phyloP scores from a whole-genome alignment of 202 grass and related monocot genomes.

The Miscanthus sacchariflorus region DNA sequence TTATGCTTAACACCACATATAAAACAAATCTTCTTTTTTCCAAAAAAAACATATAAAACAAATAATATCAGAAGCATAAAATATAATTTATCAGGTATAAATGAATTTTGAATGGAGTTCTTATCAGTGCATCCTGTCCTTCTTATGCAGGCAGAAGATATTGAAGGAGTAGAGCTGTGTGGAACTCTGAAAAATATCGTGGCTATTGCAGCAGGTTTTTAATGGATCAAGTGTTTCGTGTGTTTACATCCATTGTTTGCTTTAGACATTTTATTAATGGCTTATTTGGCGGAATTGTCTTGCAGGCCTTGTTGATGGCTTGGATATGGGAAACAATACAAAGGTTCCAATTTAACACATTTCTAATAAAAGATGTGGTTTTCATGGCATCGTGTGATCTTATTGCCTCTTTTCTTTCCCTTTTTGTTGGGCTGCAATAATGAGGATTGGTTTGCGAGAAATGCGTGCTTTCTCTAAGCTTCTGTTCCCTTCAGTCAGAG shows the following conservation, averaged over 20 bases:
- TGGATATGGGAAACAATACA: constrained; percentile 99
- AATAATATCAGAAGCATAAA: not conserved
- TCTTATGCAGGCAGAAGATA: constrained; percentile 82
- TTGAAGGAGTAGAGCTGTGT: constrained; percentile 96
- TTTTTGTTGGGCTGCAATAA: constrained; percentile 85
- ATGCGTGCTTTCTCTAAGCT: constrained; percentile 94
- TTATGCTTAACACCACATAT: not conserved
- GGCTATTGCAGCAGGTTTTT: constrained; percentile 94
- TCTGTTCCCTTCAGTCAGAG: constrained; percentile 85
- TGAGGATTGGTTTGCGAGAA: constrained; percentile 93
- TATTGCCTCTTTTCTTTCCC: not conserved
- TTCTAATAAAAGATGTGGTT: constrained; percentile 1
- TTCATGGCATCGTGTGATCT: constrained; percentile 6
- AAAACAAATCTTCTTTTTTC: not conserved
- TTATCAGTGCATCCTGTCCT: not conserved
- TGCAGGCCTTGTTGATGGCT: constrained; percentile 93
- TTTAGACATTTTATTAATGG: constrained; percentile 26
- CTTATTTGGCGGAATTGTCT: constrained; percentile 29
- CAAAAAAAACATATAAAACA: not conserved
- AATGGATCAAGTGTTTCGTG: not conserved
- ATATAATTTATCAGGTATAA: not conserved
- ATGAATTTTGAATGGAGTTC: not conserved
- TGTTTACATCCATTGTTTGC: constrained; percentile 20
- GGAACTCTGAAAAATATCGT: constrained; percentile 97
- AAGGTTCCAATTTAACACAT: constrained; percentile 58